A percentile compares a stretch with the other conserved stretches of the same genome.
Conservation (phyloP, 306 rosid species). For the Quercus variabilis region DNA sequence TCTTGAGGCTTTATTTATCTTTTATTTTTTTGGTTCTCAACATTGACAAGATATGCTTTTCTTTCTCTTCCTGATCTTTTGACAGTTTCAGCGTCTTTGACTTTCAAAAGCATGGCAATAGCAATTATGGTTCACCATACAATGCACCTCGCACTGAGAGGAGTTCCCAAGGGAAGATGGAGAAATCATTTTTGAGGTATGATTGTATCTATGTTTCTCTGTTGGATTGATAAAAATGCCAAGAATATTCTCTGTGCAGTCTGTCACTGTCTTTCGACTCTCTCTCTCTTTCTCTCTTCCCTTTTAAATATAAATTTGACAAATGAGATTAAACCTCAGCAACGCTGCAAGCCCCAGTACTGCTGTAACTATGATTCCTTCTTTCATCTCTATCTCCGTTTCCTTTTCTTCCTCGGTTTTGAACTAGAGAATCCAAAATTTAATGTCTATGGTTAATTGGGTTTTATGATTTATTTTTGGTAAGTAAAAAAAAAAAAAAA, state of each 20-base stretch:
- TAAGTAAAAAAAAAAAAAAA: no score
- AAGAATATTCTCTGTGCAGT: not conserved
- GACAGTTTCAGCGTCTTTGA: conserved; percentile 77
- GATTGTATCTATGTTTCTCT: conserved; percentile 1
- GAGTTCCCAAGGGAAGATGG: conserved; percentile 98
- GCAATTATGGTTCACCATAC: conserved; percentile 66
- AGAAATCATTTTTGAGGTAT: conserved; percentile 95
- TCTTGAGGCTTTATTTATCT: not conserved
- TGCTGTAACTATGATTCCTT: not conserved
- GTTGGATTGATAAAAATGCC: not conserved
- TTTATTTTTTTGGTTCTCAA: not conserved
- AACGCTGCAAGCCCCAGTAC: not conserved
- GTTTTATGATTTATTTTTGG: not conserved
- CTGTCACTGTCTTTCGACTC: not conserved
- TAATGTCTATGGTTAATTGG: not conserved
- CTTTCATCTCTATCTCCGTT: not conserved
- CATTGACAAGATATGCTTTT: not conserved
- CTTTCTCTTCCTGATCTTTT: conserved; percentile 12
- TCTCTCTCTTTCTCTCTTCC: not conserved
- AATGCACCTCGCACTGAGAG: conserved; percentile 50
- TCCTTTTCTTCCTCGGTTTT: not conserved
- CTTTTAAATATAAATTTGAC: not conserved
- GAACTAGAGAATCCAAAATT: not conserved
- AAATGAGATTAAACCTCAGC: not conserved
- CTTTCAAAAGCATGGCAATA: conserved; percentile 80